phyloP scores from a whole-genome alignment of 2,329 filamentous ascomycete species.

The Monilinia aucupariae region DNA sequence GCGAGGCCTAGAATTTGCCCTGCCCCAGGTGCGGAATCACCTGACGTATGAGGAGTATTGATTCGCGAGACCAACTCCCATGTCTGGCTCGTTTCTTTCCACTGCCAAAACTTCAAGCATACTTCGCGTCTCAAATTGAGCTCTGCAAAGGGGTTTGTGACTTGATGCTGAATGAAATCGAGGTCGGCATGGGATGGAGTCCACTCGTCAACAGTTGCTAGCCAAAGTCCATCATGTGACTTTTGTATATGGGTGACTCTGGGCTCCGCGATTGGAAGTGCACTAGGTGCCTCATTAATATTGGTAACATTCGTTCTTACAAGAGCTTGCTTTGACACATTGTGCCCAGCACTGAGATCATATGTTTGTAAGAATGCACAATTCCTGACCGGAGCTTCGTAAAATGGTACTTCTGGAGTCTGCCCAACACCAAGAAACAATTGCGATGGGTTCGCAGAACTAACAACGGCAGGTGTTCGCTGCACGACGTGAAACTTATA shows the following conservation, averaged over 20 bases:
- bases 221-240: conserved; percentile 77
- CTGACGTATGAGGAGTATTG: conserved; percentile 70
- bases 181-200: conserved; percentile 65
- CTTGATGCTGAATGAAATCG: conserved; percentile 48
- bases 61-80: conserved; percentile 79
- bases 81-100: conserved; percentile 49
- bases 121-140: conserved; percentile 59
- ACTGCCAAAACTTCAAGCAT: conserved; percentile 84
- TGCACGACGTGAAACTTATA: conserved; percentile 31
- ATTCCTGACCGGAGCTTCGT: conserved; percentile 46
- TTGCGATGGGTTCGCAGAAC: conserved; percentile 56
- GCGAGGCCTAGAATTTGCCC: conserved; percentile 65
- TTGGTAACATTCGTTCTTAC: conserved; percentile 83
- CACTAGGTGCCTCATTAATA: conserved; percentile 67
- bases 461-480: conserved; percentile 54
- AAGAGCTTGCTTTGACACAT: conserved; percentile 80
- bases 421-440: conserved; percentile 64
- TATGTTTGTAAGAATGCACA: conserved; percentile 74
- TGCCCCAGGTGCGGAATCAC: conserved; percentile 44
- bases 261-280: conserved; percentile 69
- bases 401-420: conserved; percentile 51
- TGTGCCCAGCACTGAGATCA: conserved; percentile 72
- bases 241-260: conserved; percentile 69
- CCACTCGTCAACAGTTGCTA: conserved; percentile 92
- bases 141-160: conserved; percentile 42